Percentiles rank a stretch among this genome's conserved stretches.
Conservation (phyloP, 2,329 filamentous ascomycete genomes). For the Fusarium xyrophilum region DNA sequence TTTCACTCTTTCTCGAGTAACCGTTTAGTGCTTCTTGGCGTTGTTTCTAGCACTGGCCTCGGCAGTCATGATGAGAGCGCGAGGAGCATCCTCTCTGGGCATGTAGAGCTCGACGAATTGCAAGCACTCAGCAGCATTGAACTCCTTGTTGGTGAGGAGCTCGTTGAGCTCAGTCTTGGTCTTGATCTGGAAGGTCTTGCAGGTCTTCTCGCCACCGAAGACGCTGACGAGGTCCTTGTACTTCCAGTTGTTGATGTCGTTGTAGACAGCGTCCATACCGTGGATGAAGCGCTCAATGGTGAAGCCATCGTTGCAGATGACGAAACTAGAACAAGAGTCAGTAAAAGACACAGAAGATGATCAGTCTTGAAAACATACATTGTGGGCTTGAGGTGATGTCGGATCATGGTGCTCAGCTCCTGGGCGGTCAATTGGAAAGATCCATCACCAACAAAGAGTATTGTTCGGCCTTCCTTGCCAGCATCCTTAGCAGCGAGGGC, state of each 20-base stretch:
- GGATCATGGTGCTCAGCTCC: slow-evolving; percentile 84
- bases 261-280: slow-evolving; percentile 79
- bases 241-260: slow-evolving; percentile 80
- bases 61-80: slow-evolving; percentile 72
- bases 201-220: slow-evolving; percentile 69
- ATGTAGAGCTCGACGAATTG: slow-evolving; percentile 85
- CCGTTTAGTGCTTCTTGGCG: slow-evolving; percentile 49
- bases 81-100: slow-evolving; percentile 78
- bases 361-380: slow-evolving; percentile 62
- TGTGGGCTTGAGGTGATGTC: slow-evolving; percentile 75
- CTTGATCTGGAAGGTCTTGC: slow-evolving; percentile 70
- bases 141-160: slow-evolving; percentile 69
- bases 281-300: slow-evolving; percentile 91
- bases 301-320: slow-evolving; percentile 88
- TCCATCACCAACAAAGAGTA: slow-evolving; percentile 89
- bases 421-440: slow-evolving; percentile 86
- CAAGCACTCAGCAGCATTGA: slow-evolving; percentile 62
- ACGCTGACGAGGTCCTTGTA: slow-evolving; percentile 71
- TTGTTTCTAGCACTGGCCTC: slow-evolving; percentile 75
- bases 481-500: slow-evolving; percentile 76
- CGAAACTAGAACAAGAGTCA: slow-evolving; percentile 61
- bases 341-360: background rate
- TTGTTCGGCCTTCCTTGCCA: slow-evolving; percentile 66
- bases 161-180: slow-evolving; percentile 72
- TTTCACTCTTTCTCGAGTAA: background rate